Evolutionary conservation across 2,329 filamentous ascomycete species (phyloP).

Genomic region (Epicoccum nigrum): DNA sequence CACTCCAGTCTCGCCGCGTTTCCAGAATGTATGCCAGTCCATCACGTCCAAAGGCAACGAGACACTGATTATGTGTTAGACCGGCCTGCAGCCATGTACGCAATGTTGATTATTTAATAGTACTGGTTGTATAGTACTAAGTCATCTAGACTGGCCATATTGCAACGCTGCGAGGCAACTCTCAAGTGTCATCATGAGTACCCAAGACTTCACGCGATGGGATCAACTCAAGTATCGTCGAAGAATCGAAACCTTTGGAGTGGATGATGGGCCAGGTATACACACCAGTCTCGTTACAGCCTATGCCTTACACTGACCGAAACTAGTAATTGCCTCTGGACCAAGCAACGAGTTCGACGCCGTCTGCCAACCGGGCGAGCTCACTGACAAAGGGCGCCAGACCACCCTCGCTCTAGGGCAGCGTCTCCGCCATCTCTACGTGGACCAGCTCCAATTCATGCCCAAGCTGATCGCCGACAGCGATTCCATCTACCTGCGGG

Average conservation of each 20-base stretch:
- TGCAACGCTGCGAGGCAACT: slow-evolving; percentile 79
- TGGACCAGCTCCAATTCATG: slow-evolving; percentile 58
- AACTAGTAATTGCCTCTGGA: slow-evolving; percentile 66
- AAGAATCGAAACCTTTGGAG: slow-evolving; percentile 81
- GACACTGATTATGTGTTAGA: slow-evolving; percentile 25
- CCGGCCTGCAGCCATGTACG: slow-evolving; percentile 44
- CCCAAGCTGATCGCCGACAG: slow-evolving; percentile 50
- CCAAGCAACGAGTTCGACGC: slow-evolving; percentile 73
- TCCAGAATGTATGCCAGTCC: slow-evolving; percentile 70
- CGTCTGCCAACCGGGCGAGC: slow-evolving; percentile 65
- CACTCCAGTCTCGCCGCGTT: slow-evolving; percentile 85
- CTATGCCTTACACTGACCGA: slow-evolving; percentile 6
- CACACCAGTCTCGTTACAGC: background rate
- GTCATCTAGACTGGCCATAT: slow-evolving; percentile 77
- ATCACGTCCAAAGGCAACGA: background rate
- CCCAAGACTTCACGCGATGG: slow-evolving; percentile 60
- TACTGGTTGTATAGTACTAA: background rate
- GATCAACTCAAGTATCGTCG: slow-evolving; percentile 68
- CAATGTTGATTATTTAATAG: no score
- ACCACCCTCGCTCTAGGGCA: slow-evolving; percentile 57
- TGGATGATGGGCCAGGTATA: slow-evolving; percentile 61
- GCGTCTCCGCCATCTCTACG: slow-evolving; percentile 56
- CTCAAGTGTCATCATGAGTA: slow-evolving; percentile 64
- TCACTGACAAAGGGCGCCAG: slow-evolving; percentile 57
- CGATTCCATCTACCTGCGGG: slow-evolving; percentile 54